Percentiles rank a stretch among this genome's conserved stretches.
Evolutionary conservation across 306 rosid species (phyloP).

Genomic region (Quercus alba): DNA sequence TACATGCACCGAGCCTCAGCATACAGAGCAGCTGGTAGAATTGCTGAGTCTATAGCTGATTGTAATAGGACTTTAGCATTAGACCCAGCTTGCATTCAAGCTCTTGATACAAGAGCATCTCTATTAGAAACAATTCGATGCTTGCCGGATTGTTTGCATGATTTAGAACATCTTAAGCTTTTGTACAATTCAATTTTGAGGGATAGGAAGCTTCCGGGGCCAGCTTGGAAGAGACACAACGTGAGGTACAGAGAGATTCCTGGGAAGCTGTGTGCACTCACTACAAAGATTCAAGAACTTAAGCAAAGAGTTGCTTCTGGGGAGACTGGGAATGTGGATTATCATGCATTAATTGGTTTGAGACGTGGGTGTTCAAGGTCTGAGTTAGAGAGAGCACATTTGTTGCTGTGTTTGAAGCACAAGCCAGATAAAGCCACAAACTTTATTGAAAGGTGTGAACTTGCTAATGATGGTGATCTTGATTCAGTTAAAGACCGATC

Average conservation of each 20-base stretch:
- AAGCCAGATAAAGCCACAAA: conserved; percentile 74
- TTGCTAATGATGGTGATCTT: conserved; percentile 60
- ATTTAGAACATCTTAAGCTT: conserved; percentile 83
- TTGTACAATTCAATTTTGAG: conserved; percentile 79
- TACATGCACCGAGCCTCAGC: conserved; percentile 78
- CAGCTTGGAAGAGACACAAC: conserved; percentile 86
- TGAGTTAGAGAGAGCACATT: conserved; percentile 78
- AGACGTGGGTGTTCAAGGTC: conserved; percentile 89
- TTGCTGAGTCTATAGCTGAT: conserved; percentile 85
- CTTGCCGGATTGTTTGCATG: conserved; percentile 84
- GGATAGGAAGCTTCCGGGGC: conserved; percentile 85
- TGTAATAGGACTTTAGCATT: conserved; percentile 84
- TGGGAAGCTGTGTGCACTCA: conserved; percentile 64
- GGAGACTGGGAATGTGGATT: conserved; percentile 66
- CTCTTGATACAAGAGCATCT: conserved; percentile 80
- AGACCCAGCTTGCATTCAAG: conserved; percentile 75
- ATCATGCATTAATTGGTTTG: conserved; percentile 70
- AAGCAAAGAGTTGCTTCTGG: conserved; percentile 74
- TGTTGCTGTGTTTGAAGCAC: conserved; percentile 66
- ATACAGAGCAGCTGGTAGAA: conserved; percentile 60
- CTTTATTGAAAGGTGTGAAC: conserved; percentile 81
- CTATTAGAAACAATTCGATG: conserved; percentile 75
- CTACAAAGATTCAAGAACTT: conserved; percentile 58
- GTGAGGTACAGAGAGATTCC: conserved; percentile 83
- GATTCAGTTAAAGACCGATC: conserved; percentile 79